These are phyloP conservation scores for Chaetomiaceae sp. DNA, from an alignment of 2,329 filamentous ascomycete species.

Conservation along the genomic window DNA sequence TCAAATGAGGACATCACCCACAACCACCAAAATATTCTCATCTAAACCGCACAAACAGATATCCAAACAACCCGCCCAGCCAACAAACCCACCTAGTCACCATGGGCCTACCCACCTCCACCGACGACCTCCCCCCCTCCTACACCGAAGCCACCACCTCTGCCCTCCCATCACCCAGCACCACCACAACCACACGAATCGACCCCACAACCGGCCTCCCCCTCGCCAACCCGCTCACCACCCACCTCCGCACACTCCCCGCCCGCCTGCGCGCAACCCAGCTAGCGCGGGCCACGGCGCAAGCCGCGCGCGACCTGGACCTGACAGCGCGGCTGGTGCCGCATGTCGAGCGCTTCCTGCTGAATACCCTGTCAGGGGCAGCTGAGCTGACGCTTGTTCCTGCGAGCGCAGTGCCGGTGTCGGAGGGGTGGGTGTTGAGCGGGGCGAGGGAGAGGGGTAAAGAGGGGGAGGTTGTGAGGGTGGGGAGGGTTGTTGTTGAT, in stretches of 20 bases:
- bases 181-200: not conserved
- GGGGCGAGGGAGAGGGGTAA: conserved; percentile 27
- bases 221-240: conserved; percentile 20
- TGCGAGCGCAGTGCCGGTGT: conserved; percentile 35
- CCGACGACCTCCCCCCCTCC: conserved; percentile 19
- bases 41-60: too few species aligned
- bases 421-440: conserved; percentile 31
- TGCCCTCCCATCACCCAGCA: not conserved
- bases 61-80: too few species aligned
- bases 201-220: conserved; percentile 1
- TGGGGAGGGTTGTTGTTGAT: conserved; percentile 28
- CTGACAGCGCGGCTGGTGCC: conserved; percentile 36
- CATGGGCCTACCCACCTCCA: conserved; percentile 12
- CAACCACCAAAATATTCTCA: too few species aligned
- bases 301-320: conserved; percentile 31
- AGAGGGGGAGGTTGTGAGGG: conserved; percentile 28
- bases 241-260: conserved; percentile 27
- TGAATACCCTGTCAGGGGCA: conserved; percentile 27
- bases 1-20: too few species aligned
- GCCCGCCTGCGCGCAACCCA: conserved; percentile 16
- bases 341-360: conserved; percentile 37
- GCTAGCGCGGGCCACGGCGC: conserved; percentile 13
- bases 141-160: conserved; percentile 21
- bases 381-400: conserved; percentile 44
- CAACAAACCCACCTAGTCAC: too few species aligned